These are phyloP conservation scores for Jackrogersella minutella DNA, from an alignment of 495 filamentous ascomycete species.

Conservation along the genomic window DNA sequence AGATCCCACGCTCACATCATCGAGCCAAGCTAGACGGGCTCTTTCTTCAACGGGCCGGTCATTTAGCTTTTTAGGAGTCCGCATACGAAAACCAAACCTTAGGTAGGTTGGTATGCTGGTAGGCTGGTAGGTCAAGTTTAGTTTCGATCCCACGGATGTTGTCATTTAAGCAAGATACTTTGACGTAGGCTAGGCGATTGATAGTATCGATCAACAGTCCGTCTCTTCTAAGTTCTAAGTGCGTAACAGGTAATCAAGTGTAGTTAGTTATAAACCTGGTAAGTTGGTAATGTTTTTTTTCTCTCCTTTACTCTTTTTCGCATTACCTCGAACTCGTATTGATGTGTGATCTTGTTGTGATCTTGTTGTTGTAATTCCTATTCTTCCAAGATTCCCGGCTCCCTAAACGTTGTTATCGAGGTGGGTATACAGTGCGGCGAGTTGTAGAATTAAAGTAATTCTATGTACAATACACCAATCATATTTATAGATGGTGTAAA, in stretches of 20 bases:
- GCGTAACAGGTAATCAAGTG: neutral
- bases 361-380: no score
- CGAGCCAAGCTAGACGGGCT: constrained; percentile 20
- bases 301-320: neutral
- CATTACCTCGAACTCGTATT: constrained; percentile 2
- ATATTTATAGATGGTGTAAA: neutral
- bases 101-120: no score
- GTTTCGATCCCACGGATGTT: neutral
- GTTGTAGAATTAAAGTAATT: no score
- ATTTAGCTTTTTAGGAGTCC: constrained; percentile 27
- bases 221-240: neutral
- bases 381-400: no score
- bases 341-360: neutral
- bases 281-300: no score
- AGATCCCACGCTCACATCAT: constrained; percentile 18
- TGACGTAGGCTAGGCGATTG: neutral
- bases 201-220: constrained; percentile 5
- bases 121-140: no score
- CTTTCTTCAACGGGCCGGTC: constrained; percentile 29
- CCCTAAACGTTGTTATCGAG: constrained; percentile 1
- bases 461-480: neutral
- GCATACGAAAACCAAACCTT: constrained; percentile 17
- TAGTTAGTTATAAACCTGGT: no score
- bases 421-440: neutral
- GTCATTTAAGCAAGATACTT: neutral